Evolutionary conservation across 345 rosid species (phyloP).

Genomic region (Gossypium rotundifolium): DNA sequence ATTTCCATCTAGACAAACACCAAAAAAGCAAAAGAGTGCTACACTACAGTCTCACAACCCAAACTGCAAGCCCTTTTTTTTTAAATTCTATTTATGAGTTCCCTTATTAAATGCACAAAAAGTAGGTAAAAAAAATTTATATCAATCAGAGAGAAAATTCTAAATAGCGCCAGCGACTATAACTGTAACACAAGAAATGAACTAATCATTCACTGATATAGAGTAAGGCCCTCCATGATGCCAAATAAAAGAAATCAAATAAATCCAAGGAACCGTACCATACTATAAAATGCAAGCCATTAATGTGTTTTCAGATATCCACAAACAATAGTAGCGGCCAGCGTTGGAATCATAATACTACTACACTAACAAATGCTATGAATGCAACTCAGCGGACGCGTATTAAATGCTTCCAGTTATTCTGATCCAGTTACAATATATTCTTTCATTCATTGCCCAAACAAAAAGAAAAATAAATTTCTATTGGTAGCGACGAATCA

Average conservation of each 20-base stretch:
- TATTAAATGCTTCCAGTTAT: not conserved
- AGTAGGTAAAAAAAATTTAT: not conserved
- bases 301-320: not conserved
- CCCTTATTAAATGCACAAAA: not conserved
- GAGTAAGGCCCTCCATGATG: not conserved
- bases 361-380: not conserved
- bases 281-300: not conserved
- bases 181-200: not conserved
- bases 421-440: not conserved
- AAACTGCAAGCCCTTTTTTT: not conserved
- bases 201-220: not conserved
- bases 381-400: not conserved
- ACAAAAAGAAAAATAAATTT: not conserved
- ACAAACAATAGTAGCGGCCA: not conserved
- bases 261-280: not conserved
- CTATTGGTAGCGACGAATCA: not conserved
- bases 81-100: not conserved
- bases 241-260: not conserved
- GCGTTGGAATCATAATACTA: not conserved
- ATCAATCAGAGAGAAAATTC: not conserved
- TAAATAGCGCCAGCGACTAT: not conserved
- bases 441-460: conserved; percentile 8
- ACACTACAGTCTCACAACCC: not conserved
- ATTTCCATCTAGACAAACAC: not conserved
- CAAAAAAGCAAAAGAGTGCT: not conserved